Conservation (phyloP, 257 asterid species). For the Fraxinus excelsior region DNA sequence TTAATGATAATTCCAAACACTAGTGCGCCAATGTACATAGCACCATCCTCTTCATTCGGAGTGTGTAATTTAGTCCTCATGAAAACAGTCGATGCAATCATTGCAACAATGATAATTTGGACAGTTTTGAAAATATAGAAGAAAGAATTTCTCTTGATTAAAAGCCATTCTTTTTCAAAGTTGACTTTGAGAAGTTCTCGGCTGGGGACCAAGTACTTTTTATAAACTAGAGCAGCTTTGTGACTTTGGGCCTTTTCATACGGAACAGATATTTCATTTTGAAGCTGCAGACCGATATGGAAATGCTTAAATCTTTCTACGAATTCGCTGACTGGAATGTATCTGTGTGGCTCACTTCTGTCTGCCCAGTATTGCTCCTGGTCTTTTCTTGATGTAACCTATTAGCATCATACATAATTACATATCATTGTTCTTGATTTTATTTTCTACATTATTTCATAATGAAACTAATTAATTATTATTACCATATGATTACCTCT, state of each 20-base stretch:
- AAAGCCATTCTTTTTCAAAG: constrained; percentile 68
- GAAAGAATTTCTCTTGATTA: constrained; percentile 65
- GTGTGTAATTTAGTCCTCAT: constrained; percentile 53
- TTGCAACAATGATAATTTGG: constrained; percentile 58
- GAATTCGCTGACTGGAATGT: constrained; percentile 52
- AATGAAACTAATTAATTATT: not conserved
- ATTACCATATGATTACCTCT: constrained; percentile 47
- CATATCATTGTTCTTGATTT: not conserved
- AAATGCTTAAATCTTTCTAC: constrained; percentile 45
- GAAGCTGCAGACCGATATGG: constrained; percentile 48
- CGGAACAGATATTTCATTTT: constrained; percentile 49
- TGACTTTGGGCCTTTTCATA: constrained; percentile 48
- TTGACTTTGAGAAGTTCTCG: constrained; percentile 58
- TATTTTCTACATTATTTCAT: not conserved
- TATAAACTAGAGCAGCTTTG: constrained; percentile 52
- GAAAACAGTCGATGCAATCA: constrained; percentile 63
- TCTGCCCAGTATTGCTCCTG: constrained; percentile 75
- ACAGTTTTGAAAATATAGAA: constrained; percentile 65
- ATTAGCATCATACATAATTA: constrained; percentile 2
- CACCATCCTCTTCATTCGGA: constrained; percentile 46
- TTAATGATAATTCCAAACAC: constrained; percentile 55
- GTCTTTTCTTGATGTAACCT: constrained; percentile 74
- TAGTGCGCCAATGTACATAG: constrained; percentile 55
- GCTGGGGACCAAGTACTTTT: constrained; percentile 46
- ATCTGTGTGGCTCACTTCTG: constrained; percentile 36